Base-by-base conservation (phyloP, 306 rosid genomes). In the Cotoneaster glaucophyllus region DNA sequence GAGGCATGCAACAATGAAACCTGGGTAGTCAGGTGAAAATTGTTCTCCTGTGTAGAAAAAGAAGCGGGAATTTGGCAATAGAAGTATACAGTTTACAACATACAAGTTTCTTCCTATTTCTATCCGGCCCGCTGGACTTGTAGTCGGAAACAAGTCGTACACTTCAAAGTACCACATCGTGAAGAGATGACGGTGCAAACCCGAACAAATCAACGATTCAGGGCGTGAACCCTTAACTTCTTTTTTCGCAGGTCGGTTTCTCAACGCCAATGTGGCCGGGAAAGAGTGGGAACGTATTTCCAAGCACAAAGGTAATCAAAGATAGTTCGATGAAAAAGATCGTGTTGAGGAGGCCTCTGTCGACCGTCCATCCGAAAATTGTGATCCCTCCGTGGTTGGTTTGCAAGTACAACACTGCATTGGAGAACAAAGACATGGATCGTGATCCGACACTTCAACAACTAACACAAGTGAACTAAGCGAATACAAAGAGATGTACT, bases 281-380 rank as follows among this genome's bases (percentile, higher is more conserved):
- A 61, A 43, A 19, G 61, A 74, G 43, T 5, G 76, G 76, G 19
- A 21, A 9, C 4, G 26, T 9, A 22, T 53, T 85, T 44, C 96
- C 89, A 1, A 92, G 89, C 82, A 92, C 86, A 67, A 90, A 92
- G 53, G 96, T 92, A 45, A 92, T 85, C 53, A 92, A 74, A 75
- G 85, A 80, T 45, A 92, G 79, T 72, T 89, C 90, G 34, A 92
- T 83, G 82, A 92, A 92, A 74, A 92, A 89, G 63, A 92, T 90
- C 12, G 97, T 92, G 89, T 84, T 92, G 79, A 92, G 80, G 34
- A 92, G 91, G 57, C 84, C 87, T 8, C 97, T 82, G 64, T 92
- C 97, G 18, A 92, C 91, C 29, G 88, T 90, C 93, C 93, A 92
- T 53, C 97, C 97, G 79, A 92, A 92, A 54, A 92, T 86, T 17